Percentiles rank a stretch among this genome's conserved stretches.
These are phyloP conservation scores for Ajuga chamaepitys DNA, from an alignment of 257 asterid species.

Conservation along the genomic window DNA sequence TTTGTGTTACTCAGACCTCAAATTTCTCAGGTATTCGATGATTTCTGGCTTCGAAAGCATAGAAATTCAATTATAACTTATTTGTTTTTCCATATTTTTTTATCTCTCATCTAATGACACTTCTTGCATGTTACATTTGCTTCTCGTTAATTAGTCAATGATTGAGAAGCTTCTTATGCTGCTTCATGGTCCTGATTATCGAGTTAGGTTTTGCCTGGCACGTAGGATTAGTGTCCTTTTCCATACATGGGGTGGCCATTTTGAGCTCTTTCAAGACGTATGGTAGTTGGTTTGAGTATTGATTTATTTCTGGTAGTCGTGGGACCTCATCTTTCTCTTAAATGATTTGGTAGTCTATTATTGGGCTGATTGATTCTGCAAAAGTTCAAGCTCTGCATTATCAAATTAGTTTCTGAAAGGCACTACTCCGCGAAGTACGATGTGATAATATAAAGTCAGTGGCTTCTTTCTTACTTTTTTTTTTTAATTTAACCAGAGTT, in stretches of 20 bases:
- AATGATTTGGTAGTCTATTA: too few relatives aligned
- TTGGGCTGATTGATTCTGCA: neutral
- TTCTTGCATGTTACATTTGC: conserved; percentile 16
- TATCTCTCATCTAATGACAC: conserved; percentile 11
- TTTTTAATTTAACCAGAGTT: too few relatives aligned
- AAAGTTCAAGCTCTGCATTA: conserved; percentile 1
- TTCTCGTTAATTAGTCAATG: conserved; percentile 45
- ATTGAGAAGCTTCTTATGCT: conserved; percentile 70
- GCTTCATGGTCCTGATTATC: conserved; percentile 92
- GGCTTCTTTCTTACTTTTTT: neutral
- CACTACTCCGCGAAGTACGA: neutral
- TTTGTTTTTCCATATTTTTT: conserved; percentile 3
- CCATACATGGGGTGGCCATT: conserved; percentile 97
- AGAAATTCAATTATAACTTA: neutral
- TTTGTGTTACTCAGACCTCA: conserved; percentile 72
- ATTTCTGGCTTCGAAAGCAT: conserved; percentile 7
- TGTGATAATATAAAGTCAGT: neutral
- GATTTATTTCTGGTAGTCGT: neutral
- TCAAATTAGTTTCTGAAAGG: neutral
- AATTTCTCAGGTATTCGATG: conserved; percentile 68
- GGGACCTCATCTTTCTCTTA: neutral
- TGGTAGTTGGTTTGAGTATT: conserved; percentile 43
- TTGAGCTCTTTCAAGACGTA: too few relatives aligned
- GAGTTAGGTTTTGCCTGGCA: conserved; percentile 78
- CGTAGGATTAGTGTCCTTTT: conserved; percentile 77